phyloP scores from a whole-genome alignment of 345 rosid genomes.

The Kandelia obovata region DNA sequence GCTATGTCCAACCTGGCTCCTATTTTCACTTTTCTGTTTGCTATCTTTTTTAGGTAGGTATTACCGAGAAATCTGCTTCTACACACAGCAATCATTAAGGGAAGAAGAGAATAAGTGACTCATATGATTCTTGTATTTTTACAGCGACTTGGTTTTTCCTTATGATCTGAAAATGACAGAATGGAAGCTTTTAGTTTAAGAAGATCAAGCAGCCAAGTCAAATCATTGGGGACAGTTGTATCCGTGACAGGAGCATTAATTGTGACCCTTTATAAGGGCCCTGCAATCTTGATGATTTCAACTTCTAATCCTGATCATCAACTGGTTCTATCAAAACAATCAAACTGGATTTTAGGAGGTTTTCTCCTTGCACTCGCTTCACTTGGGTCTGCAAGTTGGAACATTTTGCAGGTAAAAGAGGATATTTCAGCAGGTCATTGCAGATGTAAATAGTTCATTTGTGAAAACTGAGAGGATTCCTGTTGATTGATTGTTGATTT shows the following conservation, averaged over 20 bases:
- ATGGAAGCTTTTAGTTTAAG: constrained; percentile 37
- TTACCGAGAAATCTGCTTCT: no score
- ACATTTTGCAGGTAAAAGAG: constrained; percentile 37
- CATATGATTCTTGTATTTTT: not conserved
- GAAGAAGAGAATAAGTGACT: no score
- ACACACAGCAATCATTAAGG: no score
- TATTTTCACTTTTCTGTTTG: constrained; percentile 39
- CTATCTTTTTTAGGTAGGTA: constrained; percentile 30
- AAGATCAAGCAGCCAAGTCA: constrained; percentile 37
- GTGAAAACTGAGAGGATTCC: no score
- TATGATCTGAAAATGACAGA: constrained; percentile 14
- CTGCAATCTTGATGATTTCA: constrained; percentile 19
- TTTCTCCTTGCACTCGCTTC: constrained; percentile 30
- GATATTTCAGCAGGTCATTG: not conserved
- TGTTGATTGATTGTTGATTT: not conserved
- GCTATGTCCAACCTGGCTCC: constrained; percentile 38
- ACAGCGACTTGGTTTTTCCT: not conserved
- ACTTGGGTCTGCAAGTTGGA: constrained; percentile 27
- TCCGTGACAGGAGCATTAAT: constrained; percentile 40
- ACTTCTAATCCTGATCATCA: constrained; percentile 9
- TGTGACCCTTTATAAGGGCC: constrained; percentile 39
- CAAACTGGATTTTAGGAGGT: constrained; percentile 46
- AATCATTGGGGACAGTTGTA: constrained; percentile 35
- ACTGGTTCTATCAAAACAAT: constrained; percentile 17
- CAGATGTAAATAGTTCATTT: not conserved